phyloP scores from a whole-genome alignment of 129 eudicot species.

The Saussurea involucrata region DNA sequence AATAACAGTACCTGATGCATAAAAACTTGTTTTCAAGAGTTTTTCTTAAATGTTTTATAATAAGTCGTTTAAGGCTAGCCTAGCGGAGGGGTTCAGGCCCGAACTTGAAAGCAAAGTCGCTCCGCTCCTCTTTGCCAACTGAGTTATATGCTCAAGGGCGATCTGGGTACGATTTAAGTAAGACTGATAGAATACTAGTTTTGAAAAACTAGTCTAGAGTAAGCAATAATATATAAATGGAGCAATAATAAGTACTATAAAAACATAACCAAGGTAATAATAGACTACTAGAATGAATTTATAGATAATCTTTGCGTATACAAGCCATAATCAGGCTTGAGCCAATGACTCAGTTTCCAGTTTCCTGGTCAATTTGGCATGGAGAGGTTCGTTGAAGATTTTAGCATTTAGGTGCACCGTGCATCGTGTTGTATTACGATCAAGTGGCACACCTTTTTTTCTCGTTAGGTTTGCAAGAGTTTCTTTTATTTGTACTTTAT shows the following conservation, averaged over 20 bases:
- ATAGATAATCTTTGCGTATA: not conserved
- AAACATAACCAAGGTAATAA: not conserved
- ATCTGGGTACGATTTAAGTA: not conserved
- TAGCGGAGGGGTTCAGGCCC: no score
- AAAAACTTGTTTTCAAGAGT: no score
- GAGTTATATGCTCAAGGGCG: no score
- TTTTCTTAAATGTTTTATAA: no score
- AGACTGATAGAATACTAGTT: not conserved
- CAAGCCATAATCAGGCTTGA: not conserved
- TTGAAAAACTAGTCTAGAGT: not conserved
- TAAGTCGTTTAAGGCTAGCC: no score
- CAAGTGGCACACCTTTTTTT: not conserved
- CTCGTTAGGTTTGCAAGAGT: not conserved
- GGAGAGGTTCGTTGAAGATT: not conserved
- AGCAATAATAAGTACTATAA: not conserved
- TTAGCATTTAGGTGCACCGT: not conserved
- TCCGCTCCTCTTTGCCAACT: no score
- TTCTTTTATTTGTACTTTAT: not conserved
- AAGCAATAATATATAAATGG: not conserved
- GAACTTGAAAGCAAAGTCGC: no score
- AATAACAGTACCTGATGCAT: no score
- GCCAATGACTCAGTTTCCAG: no score
- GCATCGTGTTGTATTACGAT: not conserved
- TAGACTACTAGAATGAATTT: not conserved
- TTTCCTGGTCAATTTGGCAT: no score